Evolutionary conservation across 2,329 filamentous ascomycete genomes (phyloP), one percentile per base, ranked within the genome.

Genomic region (Talaromyces verruculosus): DNA sequence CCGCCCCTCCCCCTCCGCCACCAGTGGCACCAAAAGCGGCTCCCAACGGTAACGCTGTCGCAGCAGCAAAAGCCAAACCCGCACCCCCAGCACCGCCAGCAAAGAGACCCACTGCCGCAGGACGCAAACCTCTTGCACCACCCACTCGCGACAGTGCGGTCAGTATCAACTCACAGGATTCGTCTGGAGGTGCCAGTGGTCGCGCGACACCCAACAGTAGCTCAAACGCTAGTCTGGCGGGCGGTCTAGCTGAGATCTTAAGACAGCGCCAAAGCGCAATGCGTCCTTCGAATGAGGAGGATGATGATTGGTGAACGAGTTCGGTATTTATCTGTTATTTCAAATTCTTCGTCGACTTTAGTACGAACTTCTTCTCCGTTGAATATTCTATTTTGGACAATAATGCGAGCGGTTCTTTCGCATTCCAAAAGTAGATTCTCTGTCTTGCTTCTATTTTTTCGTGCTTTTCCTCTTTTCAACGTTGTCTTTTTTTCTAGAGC

Each of bases 211-310:
- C 90, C 3, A 92, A 79, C 67, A 82, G 80, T 68, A 70, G 77
- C 41, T 80, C 77, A n/a, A 81, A 81, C 65, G 78, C 89, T 15
- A 91, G 89, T 75, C 76, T 92, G 67, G 89, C 87, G 3, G 90
- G 89, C 59, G 91, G 90, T 55, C 79, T 95, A 70, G 91, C 91
- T 2, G 91, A 93, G 75, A 91, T 91, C n/a, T 80, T 95, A 71
- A 81, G 91, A 71, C 89, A 90, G 51, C 84, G 91, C 72, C 90
- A 93, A 81, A 88, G 87, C 69, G 90, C 89, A 5, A 92, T 92
- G 89, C 88, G 89, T 22, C 57, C 57, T 55, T 87, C 85, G 72
- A 87, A 87, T 77, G 83, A 86, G 65, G 85, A 89, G 22, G 88
- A 90, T 19, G 88, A 91, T 57, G 88, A 91, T 73, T 91, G 89